Evolutionary conservation across 2,329 filamentous ascomycete species (phyloP).

Genomic region (Pseudocercospora cruenta): DNA sequence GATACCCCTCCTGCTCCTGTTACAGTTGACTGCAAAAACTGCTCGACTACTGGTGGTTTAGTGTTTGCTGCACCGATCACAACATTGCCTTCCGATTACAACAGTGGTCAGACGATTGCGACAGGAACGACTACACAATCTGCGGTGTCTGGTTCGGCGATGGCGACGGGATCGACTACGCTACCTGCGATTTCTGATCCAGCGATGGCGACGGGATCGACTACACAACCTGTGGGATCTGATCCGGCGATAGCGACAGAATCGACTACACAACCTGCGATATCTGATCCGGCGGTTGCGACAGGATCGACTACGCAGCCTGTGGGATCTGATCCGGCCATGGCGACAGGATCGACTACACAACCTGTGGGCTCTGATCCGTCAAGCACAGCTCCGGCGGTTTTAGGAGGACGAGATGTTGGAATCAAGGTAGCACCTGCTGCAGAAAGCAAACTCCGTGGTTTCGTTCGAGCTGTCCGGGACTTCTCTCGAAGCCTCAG

Average conservation of each 20-base stretch:
- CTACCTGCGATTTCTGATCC: not conserved
- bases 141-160: not conserved
- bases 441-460: not conserved
- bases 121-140: not conserved
- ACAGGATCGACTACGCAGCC: not conserved
- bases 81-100: not conserved
- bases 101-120: not conserved
- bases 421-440: not conserved
- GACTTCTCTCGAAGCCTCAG: not conserved
- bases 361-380: not conserved
- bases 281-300: not conserved
- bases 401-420: not conserved
- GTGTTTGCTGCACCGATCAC: conserved; percentile 5
- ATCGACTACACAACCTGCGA: not conserved
- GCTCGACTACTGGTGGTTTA: conserved; percentile 3
- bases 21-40: conserved; percentile 2
- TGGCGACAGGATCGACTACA: not conserved
- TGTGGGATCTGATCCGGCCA: not conserved
- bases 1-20: not conserved
- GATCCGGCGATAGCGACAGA: too few species aligned
- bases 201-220: not conserved
- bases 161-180: too few species aligned
- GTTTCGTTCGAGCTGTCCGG: not conserved
- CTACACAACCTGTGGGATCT: not conserved
- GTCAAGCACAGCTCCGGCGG: not conserved